A percentile compares a stretch with the other conserved stretches of the same genome.
phyloP scores from a whole-genome alignment of 2,329 filamentous ascomycete genomes.

The Sclerotinia minor region DNA sequence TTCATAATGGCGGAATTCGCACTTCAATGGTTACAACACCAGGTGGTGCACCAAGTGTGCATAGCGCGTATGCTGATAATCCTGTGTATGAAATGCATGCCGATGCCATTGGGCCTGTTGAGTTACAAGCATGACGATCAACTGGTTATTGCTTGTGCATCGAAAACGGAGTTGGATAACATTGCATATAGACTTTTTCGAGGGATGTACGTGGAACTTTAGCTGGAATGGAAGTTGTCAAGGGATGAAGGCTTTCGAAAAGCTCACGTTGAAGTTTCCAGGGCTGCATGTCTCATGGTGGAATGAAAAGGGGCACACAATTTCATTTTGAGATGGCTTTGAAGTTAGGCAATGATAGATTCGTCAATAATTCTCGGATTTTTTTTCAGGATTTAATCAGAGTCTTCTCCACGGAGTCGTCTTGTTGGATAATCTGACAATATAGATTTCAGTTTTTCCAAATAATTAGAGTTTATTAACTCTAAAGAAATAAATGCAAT shows the following conservation, averaged over 20 bases:
- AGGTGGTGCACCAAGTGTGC: not conserved
- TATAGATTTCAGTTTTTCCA: not conserved
- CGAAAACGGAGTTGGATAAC: not conserved
- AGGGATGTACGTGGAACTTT: not conserved
- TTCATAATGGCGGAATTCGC: not conserved
- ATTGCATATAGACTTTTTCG: not conserved
- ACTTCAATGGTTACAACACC: not conserved
- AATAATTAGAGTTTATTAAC: not conserved
- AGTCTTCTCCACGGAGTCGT: not conserved
- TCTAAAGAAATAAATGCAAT: not conserved
- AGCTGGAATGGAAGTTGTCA: not conserved
- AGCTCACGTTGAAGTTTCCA: not conserved
- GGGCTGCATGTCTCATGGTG: not conserved
- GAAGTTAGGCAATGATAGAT: not conserved
- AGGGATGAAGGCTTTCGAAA: not conserved
- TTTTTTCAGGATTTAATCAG: not conserved
- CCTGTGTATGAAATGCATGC: conserved; percentile 1
- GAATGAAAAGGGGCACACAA: not conserved
- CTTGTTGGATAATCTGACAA: not conserved
- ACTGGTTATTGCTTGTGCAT: not conserved
- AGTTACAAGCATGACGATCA: not conserved
- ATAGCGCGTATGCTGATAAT: not conserved
- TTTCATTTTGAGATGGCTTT: not conserved
- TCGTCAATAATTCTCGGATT: not conserved
- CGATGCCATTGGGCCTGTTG: not conserved